Evolutionary conservation across 345 rosid genomes (phyloP).

Genomic region (Citropsis articulata): DNA sequence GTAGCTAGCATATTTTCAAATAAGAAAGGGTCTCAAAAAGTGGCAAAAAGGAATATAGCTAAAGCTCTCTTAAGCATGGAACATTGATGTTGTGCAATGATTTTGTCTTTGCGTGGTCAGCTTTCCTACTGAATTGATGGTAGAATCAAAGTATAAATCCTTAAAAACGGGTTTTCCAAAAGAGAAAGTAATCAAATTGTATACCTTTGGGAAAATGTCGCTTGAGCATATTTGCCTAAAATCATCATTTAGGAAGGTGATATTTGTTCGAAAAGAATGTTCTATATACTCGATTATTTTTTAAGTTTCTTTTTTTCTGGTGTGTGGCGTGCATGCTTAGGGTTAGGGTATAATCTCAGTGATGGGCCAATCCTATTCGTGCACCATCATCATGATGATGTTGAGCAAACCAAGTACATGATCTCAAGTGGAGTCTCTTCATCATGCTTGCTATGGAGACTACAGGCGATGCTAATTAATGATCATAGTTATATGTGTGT

Average conservation of each 20-base stretch:
- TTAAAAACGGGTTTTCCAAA: conserved; percentile 6
- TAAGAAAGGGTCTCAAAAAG: conserved; percentile 24
- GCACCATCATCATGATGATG: conserved; percentile 32
- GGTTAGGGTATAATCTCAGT: conserved; percentile 6
- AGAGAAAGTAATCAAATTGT: conserved; percentile 9
- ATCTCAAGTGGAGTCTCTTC: conserved; percentile 1
- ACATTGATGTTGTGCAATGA: conserved; percentile 39
- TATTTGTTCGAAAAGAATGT: conserved; percentile 3
- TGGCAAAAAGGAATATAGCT: conserved; percentile 17
- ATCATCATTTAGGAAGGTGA: conserved; percentile 21
- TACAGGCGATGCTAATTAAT: conserved; percentile 21
- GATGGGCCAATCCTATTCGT: conserved; percentile 20
- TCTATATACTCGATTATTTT: not conserved
- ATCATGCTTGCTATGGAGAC: conserved; percentile 25
- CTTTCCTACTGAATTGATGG: conserved; percentile 21
- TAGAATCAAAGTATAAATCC: conserved; percentile 4
- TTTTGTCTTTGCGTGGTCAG: conserved; percentile 42
- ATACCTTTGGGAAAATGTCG: conserved; percentile 17
- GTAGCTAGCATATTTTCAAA: conserved; percentile 15
- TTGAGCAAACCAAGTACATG: conserved; percentile 30
- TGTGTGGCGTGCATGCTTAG: conserved; percentile 27
- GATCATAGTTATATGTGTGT: conserved; percentile 14
- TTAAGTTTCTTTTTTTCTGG: not conserved
- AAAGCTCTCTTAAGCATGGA: conserved; percentile 31
- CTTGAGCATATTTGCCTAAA: not conserved